Evolutionary conservation across 2,329 filamentous ascomycete genomes (phyloP), one percentile per base, ranked within the genome.

Genomic region (Xylaria sp.): DNA sequence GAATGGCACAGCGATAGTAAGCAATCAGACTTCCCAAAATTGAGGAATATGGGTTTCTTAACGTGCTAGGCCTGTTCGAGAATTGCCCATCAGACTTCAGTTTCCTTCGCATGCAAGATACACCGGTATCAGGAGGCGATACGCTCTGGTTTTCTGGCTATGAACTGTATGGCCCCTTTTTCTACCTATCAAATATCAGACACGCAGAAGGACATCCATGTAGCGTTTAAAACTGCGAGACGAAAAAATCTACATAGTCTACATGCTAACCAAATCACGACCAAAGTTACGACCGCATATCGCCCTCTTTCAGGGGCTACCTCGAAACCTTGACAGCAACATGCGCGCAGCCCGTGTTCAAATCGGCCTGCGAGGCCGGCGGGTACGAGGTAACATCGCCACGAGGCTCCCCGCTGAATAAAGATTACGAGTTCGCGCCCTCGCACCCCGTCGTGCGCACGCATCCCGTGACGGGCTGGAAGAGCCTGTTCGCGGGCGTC

Each of bases 381-480:
- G 76, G 75, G 25, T 83, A 82, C 74, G 76, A 78, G 10, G 75
- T 85, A 6, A 84, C 83, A 74, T 78, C 79, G 13, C 80, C 82
- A 15, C 79, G 86, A 41, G 85, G 86, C 3, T 79, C 82, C 1
- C 86, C 86, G 0, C 78, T 83, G 58, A 90, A 90, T 68, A 76
- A 84, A 1, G 88, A 86, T 1, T 78, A 74, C 20, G 79, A 83
- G 4, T 78, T 90, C 43, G 75, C 73, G 10, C 83, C 87, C 0
- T 78, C 82, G 0, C 88, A 90, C 68, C 87, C 88, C 0, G 83
- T 89, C 0, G 81, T 90, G 5, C 82, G 88, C 12, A 90, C 88
- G 0, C 89, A 90, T 63, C 88, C 88, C 0, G 87, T 90, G 0
- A 89, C 88, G 0, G 88, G 88, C 0, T 90, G 88, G 88, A 90